Evolutionary conservation across 1,284 basidiomycete species (phyloP).

Genomic region (Cystobasidium sp.): DNA sequence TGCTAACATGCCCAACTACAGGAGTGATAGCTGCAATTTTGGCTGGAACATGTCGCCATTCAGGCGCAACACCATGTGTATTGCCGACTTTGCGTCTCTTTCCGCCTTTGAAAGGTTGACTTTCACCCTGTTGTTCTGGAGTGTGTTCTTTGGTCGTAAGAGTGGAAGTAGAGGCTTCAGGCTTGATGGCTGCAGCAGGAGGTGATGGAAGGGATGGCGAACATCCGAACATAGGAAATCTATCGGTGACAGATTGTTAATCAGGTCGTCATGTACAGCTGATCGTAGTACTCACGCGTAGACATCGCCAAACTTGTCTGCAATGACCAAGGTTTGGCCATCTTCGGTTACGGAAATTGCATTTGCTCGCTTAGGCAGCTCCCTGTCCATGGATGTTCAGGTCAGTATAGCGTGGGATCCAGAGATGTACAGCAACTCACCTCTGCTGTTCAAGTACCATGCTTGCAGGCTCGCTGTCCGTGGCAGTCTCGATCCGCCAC

Average conservation of each 20-base stretch:
- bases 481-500: slow-evolving; percentile 63
- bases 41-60: slow-evolving; percentile 57
- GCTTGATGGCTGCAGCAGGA: slow-evolving; percentile 15
- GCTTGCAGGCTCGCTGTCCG: slow-evolving; percentile 47
- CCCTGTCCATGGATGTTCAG: slow-evolving; percentile 58
- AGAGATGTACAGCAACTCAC: slow-evolving; percentile 29
- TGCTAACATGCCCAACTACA: slow-evolving; percentile 82
- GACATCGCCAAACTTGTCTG: slow-evolving; percentile 87
- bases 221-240: slow-evolving; percentile 35
- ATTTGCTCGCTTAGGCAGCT: slow-evolving; percentile 76
- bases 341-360: slow-evolving; percentile 66
- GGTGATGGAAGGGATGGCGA: slow-evolving; percentile 17
- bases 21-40: slow-evolving; percentile 57
- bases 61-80: slow-evolving; percentile 22
- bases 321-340: slow-evolving; percentile 67
- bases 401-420: no score
- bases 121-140: neutral
- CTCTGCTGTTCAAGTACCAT: slow-evolving; percentile 50
- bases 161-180: slow-evolving; percentile 26
- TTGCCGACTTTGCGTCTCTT: slow-evolving; percentile 25
- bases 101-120: neutral
- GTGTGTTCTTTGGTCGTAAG: slow-evolving; percentile 1
- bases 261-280: no score
- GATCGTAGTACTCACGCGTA: slow-evolving; percentile 72
- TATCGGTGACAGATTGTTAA: neutral